Evolutionary conservation across 139 green algal species (phyloP).

Genomic region (Diplosphaera chodatii): DNA sequence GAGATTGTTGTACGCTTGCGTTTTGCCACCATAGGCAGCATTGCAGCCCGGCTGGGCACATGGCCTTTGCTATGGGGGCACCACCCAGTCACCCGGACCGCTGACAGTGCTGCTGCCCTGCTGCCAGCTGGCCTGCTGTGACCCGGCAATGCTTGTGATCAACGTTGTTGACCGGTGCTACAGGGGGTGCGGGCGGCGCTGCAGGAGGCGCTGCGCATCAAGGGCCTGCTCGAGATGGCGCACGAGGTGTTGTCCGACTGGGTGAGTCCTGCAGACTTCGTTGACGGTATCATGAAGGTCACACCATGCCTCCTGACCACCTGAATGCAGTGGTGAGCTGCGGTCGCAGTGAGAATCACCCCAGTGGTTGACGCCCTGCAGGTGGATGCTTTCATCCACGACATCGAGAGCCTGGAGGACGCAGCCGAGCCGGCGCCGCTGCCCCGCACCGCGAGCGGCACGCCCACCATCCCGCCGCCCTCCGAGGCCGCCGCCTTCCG

Average conservation of each 20-base stretch:
- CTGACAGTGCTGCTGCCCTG: too few species aligned
- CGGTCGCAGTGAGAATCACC: too few species aligned
- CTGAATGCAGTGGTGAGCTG: too few species aligned
- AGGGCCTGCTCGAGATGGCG: slow-evolving; percentile 80
- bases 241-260: slow-evolving; percentile 47
- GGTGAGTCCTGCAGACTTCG: slow-evolving; percentile 18
- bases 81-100: too few species aligned
- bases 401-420: background rate
- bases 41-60: too few species aligned
- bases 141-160: background rate
- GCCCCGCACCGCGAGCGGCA: background rate
- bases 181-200: slow-evolving; percentile 48
- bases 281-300: background rate
- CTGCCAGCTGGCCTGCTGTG: background rate
- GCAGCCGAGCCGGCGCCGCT: background rate
- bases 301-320: too few species aligned
- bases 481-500: background rate
- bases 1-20: too few species aligned
- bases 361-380: background rate
- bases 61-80: too few species aligned
- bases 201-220: slow-evolving; percentile 24
- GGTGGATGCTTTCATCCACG: background rate
- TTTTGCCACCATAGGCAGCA: too few species aligned
- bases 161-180: background rate
- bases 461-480: background rate